Evolutionary conservation across 495 filamentous ascomycete genomes (phyloP), one percentile per base, ranked within the genome.

Genomic region (Immersiella caudata): DNA sequence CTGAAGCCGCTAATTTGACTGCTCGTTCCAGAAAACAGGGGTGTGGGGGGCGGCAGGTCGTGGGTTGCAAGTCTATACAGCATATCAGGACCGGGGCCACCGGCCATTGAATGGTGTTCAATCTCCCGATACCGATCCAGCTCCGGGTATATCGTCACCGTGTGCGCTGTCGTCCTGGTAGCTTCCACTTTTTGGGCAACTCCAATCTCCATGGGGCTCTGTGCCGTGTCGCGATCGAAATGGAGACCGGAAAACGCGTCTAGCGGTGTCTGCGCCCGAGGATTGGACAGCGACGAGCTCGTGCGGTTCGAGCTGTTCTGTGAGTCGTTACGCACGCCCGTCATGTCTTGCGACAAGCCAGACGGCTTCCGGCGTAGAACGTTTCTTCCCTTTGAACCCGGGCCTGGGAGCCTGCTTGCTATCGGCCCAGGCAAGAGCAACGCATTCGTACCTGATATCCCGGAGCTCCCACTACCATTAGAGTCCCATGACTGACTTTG

Each of bases 41-140:
- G 87, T n/a, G 88, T 89, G 16, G 88, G 86, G 16, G 87, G 88
- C 40, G 89, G 86, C 27, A 90, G 78, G 67, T 89, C 87, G 62
- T 88, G 83, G 5, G 86, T 89, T 35, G 82, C 73, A 26, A 87
- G 67, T 52, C 76, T 81, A 63, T 80, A 80, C 14, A 79, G 82
- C 16, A 82, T 58, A 26, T 82, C 80, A 63, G 71, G 68, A 50
- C 73, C 68, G 21, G 71, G 65, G 66, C 75, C 77, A 6, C 76
- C 71, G 54, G 60, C 62, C 40, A 56, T 71, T 2, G 63, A 21
- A 1, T 71, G 77, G 11, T 68, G 69, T 66, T 70, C 66, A 64
- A 79, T 59, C 68, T 78, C 75, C 60, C 82, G 77, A 72, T 87
- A 87, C 26, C 85, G 79, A 65, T 87, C 85, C 49, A 87, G 67